phyloP scores from a whole-genome alignment of 495 filamentous ascomycete genomes.

The Daldinia concentrica region DNA sequence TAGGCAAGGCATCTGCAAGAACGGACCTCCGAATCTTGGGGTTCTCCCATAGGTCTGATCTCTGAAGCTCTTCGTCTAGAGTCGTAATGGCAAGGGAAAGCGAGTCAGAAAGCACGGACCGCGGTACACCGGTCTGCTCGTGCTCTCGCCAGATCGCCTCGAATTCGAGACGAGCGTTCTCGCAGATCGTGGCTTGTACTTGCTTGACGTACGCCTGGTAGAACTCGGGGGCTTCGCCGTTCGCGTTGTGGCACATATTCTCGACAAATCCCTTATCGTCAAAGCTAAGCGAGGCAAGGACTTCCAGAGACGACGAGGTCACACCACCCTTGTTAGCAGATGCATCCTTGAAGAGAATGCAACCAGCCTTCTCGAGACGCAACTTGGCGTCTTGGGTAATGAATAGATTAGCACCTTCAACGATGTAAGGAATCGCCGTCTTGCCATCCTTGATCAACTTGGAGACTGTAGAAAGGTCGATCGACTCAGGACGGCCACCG shows the following conservation, averaged over 20 bases:
- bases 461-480: slow-evolving; percentile 85
- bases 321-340: slow-evolving; percentile 99
- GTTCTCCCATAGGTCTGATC: slow-evolving; percentile 91
- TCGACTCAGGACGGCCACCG: slow-evolving; percentile 95
- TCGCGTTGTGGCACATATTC: slow-evolving; percentile 88
- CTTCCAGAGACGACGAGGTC: slow-evolving; percentile 96
- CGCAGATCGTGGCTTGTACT: slow-evolving; percentile 87
- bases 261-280: slow-evolving; percentile 86
- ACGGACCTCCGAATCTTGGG: slow-evolving; percentile 78
- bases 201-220: slow-evolving; percentile 92
- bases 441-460: slow-evolving; percentile 89
- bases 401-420: slow-evolving; percentile 98
- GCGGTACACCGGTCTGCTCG: slow-evolving; percentile 76
- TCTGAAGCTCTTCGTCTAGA: slow-evolving; percentile 93
- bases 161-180: slow-evolving; percentile 92
- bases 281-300: slow-evolving; percentile 92
- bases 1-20: slow-evolving; percentile 85
- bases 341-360: slow-evolving; percentile 95
- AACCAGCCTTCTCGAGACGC: slow-evolving; percentile 90
- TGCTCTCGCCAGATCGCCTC: slow-evolving; percentile 98
- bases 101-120: slow-evolving; percentile 87
- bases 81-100: slow-evolving; percentile 91
- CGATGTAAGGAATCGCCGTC: slow-evolving; percentile 87
- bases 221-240: slow-evolving; percentile 85
- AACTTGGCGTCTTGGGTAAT: slow-evolving; percentile 99